Conservation (phyloP, 2,329 filamentous ascomycete genomes). For the Ascochyta rabiei region DNA sequence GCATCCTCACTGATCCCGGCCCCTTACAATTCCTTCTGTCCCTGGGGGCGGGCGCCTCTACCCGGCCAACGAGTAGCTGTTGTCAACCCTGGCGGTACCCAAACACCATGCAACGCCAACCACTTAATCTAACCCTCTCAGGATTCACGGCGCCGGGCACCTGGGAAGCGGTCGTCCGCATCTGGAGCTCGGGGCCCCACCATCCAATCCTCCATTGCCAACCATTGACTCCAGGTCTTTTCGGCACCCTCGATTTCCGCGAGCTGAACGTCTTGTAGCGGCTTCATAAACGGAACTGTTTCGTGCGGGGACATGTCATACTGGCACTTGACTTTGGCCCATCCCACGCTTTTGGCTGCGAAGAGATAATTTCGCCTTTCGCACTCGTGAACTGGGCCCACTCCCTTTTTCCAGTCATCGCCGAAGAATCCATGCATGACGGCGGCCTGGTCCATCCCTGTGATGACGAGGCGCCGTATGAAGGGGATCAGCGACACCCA, state of each 20-base stretch:
- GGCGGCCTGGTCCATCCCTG: constrained; percentile 83
- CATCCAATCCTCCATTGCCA: constrained; percentile 99
- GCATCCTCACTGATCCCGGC: constrained; percentile 23
- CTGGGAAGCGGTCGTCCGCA: constrained; percentile 36
- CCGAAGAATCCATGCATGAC: constrained; percentile 97
- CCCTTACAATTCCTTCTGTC: constrained; percentile 15
- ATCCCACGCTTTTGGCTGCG: constrained; percentile 88
- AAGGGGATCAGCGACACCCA: constrained; percentile 82
- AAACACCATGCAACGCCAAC: constrained; percentile 28
- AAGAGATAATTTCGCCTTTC: constrained; percentile 95
- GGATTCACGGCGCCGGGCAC: constrained; percentile 30
- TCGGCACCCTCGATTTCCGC: constrained; percentile 84
- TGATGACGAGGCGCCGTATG: constrained; percentile 86
- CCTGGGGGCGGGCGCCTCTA: constrained; percentile 11
- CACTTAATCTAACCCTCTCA: constrained; percentile 26
- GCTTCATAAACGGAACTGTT: constrained; percentile 83
- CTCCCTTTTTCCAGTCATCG: constrained; percentile 83
- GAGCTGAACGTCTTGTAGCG: constrained; percentile 76
- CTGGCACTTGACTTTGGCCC: constrained; percentile 85
- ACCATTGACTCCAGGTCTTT: constrained; percentile 88
- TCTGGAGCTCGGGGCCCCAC: constrained; percentile 77
- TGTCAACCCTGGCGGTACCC: constrained; percentile 14
- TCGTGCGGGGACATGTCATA: constrained; percentile 89
- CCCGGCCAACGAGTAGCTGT: constrained; percentile 6
- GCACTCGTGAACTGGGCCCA: constrained; percentile 83